Evolutionary conservation across 164 flowering plant species (phyloP), one percentile per base, ranked within the genome.

Genomic region (Malania oleifera): DNA sequence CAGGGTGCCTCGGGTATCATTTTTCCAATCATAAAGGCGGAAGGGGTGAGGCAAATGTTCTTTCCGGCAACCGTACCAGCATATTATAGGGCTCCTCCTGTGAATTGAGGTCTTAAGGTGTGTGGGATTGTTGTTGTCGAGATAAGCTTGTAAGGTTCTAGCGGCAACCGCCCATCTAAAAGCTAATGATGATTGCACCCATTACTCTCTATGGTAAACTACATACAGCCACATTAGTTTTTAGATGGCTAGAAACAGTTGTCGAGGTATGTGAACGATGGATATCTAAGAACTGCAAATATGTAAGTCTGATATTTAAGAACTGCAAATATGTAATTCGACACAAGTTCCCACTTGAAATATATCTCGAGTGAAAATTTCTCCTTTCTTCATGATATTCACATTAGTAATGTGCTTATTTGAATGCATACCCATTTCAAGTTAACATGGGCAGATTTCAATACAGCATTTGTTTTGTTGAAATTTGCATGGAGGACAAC

Each of bases 1-100:
- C 82, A 86, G 89, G 70, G 79, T 61, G 93, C 93, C 31, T 77
- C 87, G 1, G 82, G 82, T 35, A 84, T 86, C 54, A 86, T 86
- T 35, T 75, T 84, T 58, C 89, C 93, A 7, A 86, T 86, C 35
- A 86, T 86, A 54, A 82, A 67, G 66, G 87, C 89, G 0, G 93
- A 86, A 69, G 93, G 93, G 56, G 67, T 84, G n/a, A 71, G 93
- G 73, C 85, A 86, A 62, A 86, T 86, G 93, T 86, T 86, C 61
- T 82, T 86, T 62, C 93, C 89, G 0, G 79, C 80, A 1, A 82
- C 82, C 2, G 68, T 83, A 13, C 82, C 83, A 19, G 89, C 93
- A 27, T 73, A 77, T 52, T 81, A 81, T 59, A 73, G 86, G 75
- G 72, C 73, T 51, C 86, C 83, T 35, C 79, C 78, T 2, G 52